Base-by-base conservation (phyloP, 2,329 filamentous ascomycete species). In the Trichophaea hybrida region DNA sequence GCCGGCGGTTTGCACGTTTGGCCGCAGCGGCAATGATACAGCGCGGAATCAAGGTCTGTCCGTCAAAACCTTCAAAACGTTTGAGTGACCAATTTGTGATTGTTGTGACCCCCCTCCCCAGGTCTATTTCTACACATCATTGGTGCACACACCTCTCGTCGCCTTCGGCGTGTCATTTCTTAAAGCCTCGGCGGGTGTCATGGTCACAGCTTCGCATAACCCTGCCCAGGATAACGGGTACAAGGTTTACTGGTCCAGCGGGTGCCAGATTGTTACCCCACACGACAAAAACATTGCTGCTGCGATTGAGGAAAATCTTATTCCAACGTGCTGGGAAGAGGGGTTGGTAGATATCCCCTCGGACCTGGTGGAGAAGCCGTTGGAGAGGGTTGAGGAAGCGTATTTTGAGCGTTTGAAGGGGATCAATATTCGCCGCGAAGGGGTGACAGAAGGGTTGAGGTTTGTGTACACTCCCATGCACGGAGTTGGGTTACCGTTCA, bases 211-310 rank as follows among this genome's bases (percentile, higher is more conserved):
- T 35, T 82, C 79, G 67, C 65, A 69, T 63, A 84, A 84, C 65
- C 80, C 81, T 12, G 77, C 79, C 50, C 73, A 77, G 65, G 80
- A 84, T 68, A 84, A 84, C 68, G 81, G 81, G 17, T 84, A 84
- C 71, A 84, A 84, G 71, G 81, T 84, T 69, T 84, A 84, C 71
- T 82, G 79, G 73, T 74, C 73, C 13, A 83, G 83, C 67, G 81
- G 80, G 1, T 81, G 79, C 66, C 81, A 84, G 68, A 84, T 84
- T 64, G 82, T 83, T 57, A 76, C 80, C 7, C 81, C 81, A 2
- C 77, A 80, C 62, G 81, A 84, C 64, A 72, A 68, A 17, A 77
- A 78, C 34, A 84, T 84, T 58, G 77, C 80, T 4, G 71, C 72
- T 38, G 75, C 76, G 2, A 84, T 84, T 54, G 70, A 75, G 40